These are phyloP conservation scores for Phylloporus rhodoxanthus DNA, from an alignment of 768 basidiomycete genomes.

Conservation along the genomic window DNA sequence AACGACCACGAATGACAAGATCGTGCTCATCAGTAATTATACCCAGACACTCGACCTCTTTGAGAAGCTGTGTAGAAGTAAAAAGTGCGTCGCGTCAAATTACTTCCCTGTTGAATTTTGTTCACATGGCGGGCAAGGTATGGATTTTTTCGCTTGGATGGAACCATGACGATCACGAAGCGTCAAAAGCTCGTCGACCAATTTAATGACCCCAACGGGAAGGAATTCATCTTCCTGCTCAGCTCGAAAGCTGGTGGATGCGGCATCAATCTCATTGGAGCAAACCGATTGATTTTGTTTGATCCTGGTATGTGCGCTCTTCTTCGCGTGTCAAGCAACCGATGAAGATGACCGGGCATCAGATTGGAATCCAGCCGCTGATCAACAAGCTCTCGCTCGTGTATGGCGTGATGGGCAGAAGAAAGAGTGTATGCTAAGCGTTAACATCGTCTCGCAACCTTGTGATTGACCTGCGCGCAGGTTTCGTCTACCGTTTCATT, in stretches of 20 bases:
- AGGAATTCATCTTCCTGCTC: constrained; percentile 90
- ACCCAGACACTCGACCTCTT: constrained; percentile 93
- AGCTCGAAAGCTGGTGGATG: constrained; percentile 96
- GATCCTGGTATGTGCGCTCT: constrained; percentile 64
- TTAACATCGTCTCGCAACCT: not conserved
- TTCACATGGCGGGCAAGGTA: constrained; percentile 49
- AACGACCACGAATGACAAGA: constrained; percentile 85
- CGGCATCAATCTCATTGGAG: constrained; percentile 95
- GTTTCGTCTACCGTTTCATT: constrained; percentile 98
- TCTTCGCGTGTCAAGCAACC: not conserved
- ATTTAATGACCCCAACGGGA: constrained; percentile 89
- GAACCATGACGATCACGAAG: constrained; percentile 87
- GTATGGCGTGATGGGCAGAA: constrained; percentile 99
- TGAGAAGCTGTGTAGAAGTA: constrained; percentile 78
- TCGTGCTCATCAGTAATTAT: constrained; percentile 94
- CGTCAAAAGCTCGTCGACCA: constrained; percentile 94
- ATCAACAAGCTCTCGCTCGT: constrained; percentile 96
- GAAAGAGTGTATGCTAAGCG: constrained; percentile 79
- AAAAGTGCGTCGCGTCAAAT: constrained; percentile 50
- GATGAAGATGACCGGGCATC: not conserved
- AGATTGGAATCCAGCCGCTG: constrained; percentile 99
- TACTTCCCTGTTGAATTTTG: not conserved
- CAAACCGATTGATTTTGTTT: constrained; percentile 91
- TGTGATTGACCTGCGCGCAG: constrained; percentile 33
- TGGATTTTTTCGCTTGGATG: constrained; percentile 87